phyloP scores from a whole-genome alignment of 495 filamentous ascomycete species.

The Pseudomonodictys pantanalensis region DNA sequence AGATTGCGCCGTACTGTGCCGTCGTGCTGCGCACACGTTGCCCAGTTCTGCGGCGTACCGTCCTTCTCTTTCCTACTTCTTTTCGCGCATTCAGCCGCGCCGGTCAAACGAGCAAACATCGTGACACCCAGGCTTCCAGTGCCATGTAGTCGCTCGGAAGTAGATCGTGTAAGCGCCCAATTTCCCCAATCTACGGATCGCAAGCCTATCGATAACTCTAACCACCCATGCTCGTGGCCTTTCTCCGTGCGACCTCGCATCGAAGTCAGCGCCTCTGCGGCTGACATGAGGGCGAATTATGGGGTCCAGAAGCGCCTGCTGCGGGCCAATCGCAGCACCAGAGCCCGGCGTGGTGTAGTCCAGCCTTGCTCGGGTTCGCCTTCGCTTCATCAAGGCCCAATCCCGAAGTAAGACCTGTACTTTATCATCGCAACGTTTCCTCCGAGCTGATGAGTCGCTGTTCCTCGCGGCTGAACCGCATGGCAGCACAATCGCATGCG shows the following conservation, averaged over 20 bases:
- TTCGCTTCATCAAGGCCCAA: no score
- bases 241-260: background rate
- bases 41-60: no score
- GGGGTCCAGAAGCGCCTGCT: background rate
- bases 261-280: background rate
- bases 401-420: no score
- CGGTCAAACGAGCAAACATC: background rate
- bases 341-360: background rate
- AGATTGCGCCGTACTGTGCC: no score
- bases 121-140: background rate
- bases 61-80: no score
- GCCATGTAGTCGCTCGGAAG: background rate
- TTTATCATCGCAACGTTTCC: no score
- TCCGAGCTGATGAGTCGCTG: no score
- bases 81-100: background rate
- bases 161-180: background rate
- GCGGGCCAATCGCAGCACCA: background rate
- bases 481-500: no score
- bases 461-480: no score
- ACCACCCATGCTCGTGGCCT: background rate
- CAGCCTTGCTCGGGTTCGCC: background rate
- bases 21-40: no score
- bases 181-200: background rate
- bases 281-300: background rate
- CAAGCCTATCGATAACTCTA: slow-evolving; percentile 11